phyloP scores from a whole-genome alignment of 1,284 basidiomycete species.

The Taiwanofungus camphoratus region DNA sequence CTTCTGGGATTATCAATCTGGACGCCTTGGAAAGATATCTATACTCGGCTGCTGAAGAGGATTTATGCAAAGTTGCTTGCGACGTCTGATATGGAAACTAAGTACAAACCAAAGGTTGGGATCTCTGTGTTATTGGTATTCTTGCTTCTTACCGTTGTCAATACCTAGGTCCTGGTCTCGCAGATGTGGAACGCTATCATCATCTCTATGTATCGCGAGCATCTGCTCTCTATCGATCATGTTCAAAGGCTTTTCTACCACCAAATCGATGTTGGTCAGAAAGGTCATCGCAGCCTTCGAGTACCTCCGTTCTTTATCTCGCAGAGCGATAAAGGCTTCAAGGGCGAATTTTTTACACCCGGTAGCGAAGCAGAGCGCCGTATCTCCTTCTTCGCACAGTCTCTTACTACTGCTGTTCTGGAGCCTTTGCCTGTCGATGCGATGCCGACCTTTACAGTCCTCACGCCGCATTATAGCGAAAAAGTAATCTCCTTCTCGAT shows the following conservation, averaged over 20 bases:
- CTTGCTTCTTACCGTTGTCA: background rate
- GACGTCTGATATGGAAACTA: constrained; percentile 89
- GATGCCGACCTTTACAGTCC: constrained; percentile 96
- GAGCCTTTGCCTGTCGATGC: constrained; percentile 89
- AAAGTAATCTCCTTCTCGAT: constrained; percentile 74
- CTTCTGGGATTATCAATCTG: constrained; percentile 88
- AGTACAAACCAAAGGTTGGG: constrained; percentile 93
- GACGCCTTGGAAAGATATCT: constrained; percentile 97
- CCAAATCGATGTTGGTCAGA: constrained; percentile 80
- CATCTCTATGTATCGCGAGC: constrained; percentile 99
- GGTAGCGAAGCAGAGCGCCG: constrained; percentile 91
- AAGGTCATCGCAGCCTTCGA: constrained; percentile 81
- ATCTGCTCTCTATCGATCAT: constrained; percentile 92
- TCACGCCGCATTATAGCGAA: constrained; percentile 94
- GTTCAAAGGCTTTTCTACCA: constrained; percentile 93
- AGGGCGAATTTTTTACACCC: constrained; percentile 89
- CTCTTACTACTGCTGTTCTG: constrained; percentile 84
- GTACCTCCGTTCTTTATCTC: constrained; percentile 95
- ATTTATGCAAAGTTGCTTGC: constrained; percentile 93
- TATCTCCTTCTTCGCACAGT: constrained; percentile 96
- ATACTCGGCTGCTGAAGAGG: constrained; percentile 86
- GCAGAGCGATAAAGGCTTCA: constrained; percentile 77
- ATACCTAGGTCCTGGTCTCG: constrained; percentile 78
- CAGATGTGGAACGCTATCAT: constrained; percentile 99
- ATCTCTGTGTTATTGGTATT: constrained; percentile 1